Conservation (phyloP, 2,329 filamentous ascomycete species). For the Scedosporium minutisporum region DNA sequence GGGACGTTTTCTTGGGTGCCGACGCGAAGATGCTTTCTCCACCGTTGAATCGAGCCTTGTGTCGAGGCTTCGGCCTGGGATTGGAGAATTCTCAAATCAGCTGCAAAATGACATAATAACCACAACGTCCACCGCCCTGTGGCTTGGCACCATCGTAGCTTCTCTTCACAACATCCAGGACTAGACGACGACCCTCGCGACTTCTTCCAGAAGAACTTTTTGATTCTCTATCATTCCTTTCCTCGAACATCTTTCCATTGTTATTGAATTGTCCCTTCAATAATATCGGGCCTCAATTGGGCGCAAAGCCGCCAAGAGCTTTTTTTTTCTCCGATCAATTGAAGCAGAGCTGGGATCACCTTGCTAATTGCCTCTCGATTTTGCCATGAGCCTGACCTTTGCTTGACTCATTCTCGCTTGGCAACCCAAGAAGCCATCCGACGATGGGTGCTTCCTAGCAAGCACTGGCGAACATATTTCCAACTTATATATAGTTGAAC, state of each 20-base stretch:
- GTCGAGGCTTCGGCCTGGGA: neutral
- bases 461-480: neutral
- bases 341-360: neutral
- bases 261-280: neutral
- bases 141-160: neutral
- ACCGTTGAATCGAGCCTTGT: conserved; percentile 3
- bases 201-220: neutral
- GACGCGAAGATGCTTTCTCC: neutral
- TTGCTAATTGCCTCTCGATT: neutral
- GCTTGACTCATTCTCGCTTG: neutral
- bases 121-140: neutral
- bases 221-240: neutral
- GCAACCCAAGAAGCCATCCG: neutral
- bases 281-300: neutral
- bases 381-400: neutral
- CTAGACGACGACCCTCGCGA: neutral
- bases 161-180: neutral
- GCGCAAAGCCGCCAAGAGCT: neutral
- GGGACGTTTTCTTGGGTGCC: neutral
- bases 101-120: conserved; percentile 7
- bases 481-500: neutral
- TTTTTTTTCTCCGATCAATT: neutral
- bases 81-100: conserved; percentile 2
- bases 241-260: neutral
- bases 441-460: neutral